These are phyloP conservation scores for Oryza australiensis DNA, from an alignment of 176 grass and related monocot species.

Conservation along the genomic window DNA sequence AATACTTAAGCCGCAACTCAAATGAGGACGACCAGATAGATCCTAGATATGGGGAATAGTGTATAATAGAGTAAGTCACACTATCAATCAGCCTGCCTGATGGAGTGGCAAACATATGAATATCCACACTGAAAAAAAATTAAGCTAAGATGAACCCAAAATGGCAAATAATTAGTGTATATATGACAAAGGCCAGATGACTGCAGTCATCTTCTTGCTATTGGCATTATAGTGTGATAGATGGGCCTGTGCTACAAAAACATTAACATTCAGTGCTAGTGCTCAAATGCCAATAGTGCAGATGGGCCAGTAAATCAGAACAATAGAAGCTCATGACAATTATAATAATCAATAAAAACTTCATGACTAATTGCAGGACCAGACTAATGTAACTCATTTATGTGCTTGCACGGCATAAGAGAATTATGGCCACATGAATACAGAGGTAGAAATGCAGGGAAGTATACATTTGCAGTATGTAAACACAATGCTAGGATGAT, in stretches of 20 bases:
- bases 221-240: neutral
- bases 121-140: neutral
- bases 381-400: neutral
- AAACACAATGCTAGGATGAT: constrained; percentile 5
- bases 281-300: neutral
- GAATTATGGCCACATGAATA: neutral
- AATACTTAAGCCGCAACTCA: constrained; percentile 75
- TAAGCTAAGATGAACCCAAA: neutral
- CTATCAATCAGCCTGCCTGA: neutral
- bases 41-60: constrained; percentile 51
- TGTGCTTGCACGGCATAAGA: neutral
- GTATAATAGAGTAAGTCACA: neutral
- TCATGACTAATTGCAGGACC: neutral
- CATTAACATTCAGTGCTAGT: neutral
- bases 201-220: neutral
- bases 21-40: constrained; percentile 93
- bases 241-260: neutral
- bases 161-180: neutral
- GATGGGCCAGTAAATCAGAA: neutral
- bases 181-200: neutral
- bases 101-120: neutral
- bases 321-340: neutral
- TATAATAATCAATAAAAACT: neutral
- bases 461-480: neutral
- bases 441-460: constrained; percentile 16